Base-by-base conservation (phyloP, 306 rosid species). In the Vigna mungo region DNA sequence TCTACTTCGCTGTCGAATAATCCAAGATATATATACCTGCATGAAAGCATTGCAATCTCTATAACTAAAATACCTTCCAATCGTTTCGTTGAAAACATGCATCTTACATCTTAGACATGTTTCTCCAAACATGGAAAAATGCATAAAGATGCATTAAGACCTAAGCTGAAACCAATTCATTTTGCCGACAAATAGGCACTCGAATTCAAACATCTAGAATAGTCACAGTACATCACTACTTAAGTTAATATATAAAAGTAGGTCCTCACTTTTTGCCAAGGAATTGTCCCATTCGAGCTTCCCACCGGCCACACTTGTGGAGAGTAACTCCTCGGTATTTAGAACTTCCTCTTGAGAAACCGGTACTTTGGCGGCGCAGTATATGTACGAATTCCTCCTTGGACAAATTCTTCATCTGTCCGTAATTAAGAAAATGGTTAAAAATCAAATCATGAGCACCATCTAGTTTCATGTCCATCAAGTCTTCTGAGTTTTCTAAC, bases 1-100 rank as follows among this genome's bases (percentile, higher is more conserved):
- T 96, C 99, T 89, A 91, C 98, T 91, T 96, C 99, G 72, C 90
- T 91, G 98, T 96, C 94, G 97, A 96, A 96, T 78, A 96, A 90
- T 87, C 99, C 99, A 89, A 96, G 99, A 89, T 96, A 96, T 84
- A 96, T 91, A 91, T 92, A 96, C 98, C 99, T 96, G 99, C 99
- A 96, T 16, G 82, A 87, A 92, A 96, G 97, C 91, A 96, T 84
- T 53, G 90, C 87, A 89, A 92, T 82, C 91, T 87, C 96, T 87
- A 85, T 48, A 86, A 92, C 92, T 77, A 86, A 88, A 89, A 90
- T 85, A 87, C 90, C 84, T 80, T 88, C 94, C 90, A 88, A 89
- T 87, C 72, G 52, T 76, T 85, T 79, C 86, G 82, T 79, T 61
- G 87, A 89, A 64, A 87, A 89, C 84, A 93, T 78, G 86, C 87